Conservation (phyloP, 305 asterid species). For the Plantago coronopus region DNA sequence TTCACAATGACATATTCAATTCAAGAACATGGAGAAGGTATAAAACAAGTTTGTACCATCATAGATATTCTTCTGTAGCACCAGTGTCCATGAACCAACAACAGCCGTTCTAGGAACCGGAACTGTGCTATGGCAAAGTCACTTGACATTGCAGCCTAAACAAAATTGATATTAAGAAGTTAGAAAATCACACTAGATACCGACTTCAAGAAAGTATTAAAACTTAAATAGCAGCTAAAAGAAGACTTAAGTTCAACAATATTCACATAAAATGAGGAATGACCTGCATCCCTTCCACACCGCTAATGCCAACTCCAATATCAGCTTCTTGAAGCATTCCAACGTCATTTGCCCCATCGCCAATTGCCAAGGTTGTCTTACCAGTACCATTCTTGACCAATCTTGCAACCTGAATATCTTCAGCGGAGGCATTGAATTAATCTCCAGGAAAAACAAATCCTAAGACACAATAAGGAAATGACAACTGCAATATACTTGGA, state of each 20-base stretch:
- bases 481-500: slow-evolving; percentile 8
- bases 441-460: slow-evolving; percentile 24
- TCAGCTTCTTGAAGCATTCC: slow-evolving; percentile 99
- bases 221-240: neutral
- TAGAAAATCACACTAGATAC: slow-evolving; percentile 6
- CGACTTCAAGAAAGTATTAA: too few relatives aligned
- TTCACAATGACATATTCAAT: neutral
- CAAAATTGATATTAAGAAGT: slow-evolving; percentile 18
- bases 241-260: too few relatives aligned
- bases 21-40: too few relatives aligned
- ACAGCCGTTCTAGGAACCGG: slow-evolving; percentile 81
- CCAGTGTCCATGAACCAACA: slow-evolving; percentile 99
- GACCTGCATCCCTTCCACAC: slow-evolving; percentile 99
- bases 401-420: slow-evolving; percentile 88
- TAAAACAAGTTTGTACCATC: slow-evolving; percentile 52
- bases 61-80: slow-evolving; percentile 89
- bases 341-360: slow-evolving; percentile 98
- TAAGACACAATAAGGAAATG: slow-evolving; percentile 13
- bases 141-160: slow-evolving; percentile 93
- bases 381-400: slow-evolving; percentile 81
- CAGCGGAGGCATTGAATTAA: slow-evolving; percentile 47
- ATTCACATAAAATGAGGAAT: slow-evolving; percentile 4
- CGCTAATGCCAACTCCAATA: slow-evolving; percentile 93
- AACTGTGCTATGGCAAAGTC: slow-evolving; percentile 92
- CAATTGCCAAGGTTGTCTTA: slow-evolving; percentile 80